Conservation (phyloP, 129 eudicot species). For the Sambucus nigra region DNA sequence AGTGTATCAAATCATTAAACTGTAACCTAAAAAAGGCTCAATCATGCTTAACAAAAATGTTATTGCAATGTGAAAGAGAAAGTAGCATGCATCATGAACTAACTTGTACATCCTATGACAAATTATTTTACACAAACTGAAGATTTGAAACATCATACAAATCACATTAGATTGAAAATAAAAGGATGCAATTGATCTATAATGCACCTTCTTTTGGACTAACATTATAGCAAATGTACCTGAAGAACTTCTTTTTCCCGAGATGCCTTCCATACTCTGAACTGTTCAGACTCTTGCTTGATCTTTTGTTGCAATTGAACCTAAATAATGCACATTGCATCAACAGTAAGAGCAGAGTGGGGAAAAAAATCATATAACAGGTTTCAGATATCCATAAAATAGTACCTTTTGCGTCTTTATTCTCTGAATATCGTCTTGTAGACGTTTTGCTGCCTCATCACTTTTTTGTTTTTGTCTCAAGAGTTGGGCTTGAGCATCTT, state of each 20-base stretch:
- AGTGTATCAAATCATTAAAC: too few species aligned
- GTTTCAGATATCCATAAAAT: background rate
- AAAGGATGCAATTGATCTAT: background rate
- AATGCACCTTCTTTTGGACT: background rate
- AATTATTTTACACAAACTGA: too few species aligned
- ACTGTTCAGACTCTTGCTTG: slow-evolving; percentile 95
- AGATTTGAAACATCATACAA: too few species aligned
- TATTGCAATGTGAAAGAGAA: too few species aligned
- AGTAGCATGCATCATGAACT: too few species aligned
- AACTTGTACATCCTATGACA: too few species aligned
- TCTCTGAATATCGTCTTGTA: slow-evolving; percentile 92
- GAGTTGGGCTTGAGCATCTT: slow-evolving; percentile 96
- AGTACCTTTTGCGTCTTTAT: slow-evolving; percentile 83
- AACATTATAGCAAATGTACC: too few species aligned
- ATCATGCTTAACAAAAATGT: too few species aligned
- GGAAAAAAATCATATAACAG: background rate
- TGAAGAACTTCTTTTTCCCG: slow-evolving; percentile 97
- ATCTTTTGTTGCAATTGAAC: slow-evolving; percentile 96
- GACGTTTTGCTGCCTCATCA: slow-evolving; percentile 81
- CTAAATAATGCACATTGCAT: slow-evolving; percentile 23
- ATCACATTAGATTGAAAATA: too few species aligned
- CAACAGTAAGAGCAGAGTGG: background rate
- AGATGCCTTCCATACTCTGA: slow-evolving; percentile 81
- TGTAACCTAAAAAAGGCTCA: too few species aligned
- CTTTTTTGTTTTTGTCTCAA: slow-evolving; percentile 87